Base-by-base conservation (phyloP, 2,329 filamentous ascomycete species). In the Aspergillus fijiensis region DNA sequence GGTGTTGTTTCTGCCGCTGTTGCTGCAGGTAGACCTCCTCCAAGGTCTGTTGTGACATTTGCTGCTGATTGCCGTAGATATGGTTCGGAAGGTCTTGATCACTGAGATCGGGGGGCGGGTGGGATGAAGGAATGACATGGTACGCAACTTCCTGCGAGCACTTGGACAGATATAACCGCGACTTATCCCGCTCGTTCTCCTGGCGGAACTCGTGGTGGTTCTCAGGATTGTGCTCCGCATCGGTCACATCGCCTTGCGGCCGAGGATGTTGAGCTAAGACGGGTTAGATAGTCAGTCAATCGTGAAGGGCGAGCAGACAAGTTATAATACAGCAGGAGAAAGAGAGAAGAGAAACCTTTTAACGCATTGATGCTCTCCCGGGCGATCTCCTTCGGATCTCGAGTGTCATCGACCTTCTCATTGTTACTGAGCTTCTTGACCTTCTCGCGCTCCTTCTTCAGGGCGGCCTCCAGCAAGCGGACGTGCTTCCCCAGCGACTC, bases 401-500 rank as follows among this genome's bases (percentile, higher is more conserved):
- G 82, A 53, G 67, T 53, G 23, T 68, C 80, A 25, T 82, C 80
- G 19, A 83, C 78, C 65, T 88, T 78, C 57, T 81, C 80, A 45
- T 79, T 81, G 57, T 77, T 78, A n/a, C 74, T 75, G 48, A 79
- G 72, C 63, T 78, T 79, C 72, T 81, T 90, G 62, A 86, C 82
- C 78, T 92, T 89, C 56, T 85, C 84, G 23, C 90, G 84, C 79
- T 96, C 91, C 64, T 91, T 89, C 77, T 90, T 92, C 70, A 97
- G 82, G 64, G 94, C 95, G 69, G 88, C 87, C 79, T 98, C 93
- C 63, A 98, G 84, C 78, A 98, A 91, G 57, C 87, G 84, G 60
- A 98, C 90, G 72, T 97, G 96, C 80, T 92, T 92, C 74, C 91
- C 92, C 57, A 97, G 80, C 35, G 92, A 91, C 77, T 93, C 92